A percentile compares a stretch with the other conserved stretches of the same genome.
These are phyloP conservation scores for Escallonia rubra DNA, from an alignment of 129 eudicot species.

Conservation along the genomic window DNA sequence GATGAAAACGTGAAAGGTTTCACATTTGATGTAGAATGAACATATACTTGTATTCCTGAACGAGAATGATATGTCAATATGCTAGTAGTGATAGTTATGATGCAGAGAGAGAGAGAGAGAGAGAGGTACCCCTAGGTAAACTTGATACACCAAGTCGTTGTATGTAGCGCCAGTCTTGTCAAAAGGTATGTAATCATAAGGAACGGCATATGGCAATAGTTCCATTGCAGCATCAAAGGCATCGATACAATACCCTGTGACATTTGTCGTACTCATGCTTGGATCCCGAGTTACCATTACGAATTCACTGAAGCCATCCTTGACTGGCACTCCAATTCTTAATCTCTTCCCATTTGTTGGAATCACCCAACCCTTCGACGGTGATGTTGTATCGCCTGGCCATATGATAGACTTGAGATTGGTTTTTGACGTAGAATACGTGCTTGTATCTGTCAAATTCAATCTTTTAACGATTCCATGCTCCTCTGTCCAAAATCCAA, in stretches of 20 bases:
- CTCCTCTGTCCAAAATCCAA: constrained; percentile 44
- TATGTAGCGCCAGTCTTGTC: constrained; percentile 21
- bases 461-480: constrained; percentile 25
- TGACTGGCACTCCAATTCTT: constrained; percentile 43
- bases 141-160: constrained; percentile 27
- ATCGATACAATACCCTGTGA: constrained; percentile 46
- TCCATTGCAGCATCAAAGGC: constrained; percentile 47
- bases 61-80: not conserved
- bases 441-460: not conserved
- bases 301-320: constrained; percentile 36
- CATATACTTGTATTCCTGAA: not conserved
- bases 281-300: constrained; percentile 19
- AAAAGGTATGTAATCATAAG: constrained; percentile 20
- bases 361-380: constrained; percentile 54
- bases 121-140: constrained; percentile 21
- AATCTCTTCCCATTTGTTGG: constrained; percentile 28
- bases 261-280: constrained; percentile 1
- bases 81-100: not conserved
- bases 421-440: constrained; percentile 11
- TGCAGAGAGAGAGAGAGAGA: not conserved
- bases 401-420: constrained; percentile 40
- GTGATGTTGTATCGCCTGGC: constrained; percentile 40
- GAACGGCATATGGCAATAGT: constrained; percentile 21
- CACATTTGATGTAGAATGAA: not conserved
- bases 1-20: no score